Evolutionary conservation across 2,329 filamentous ascomycete species (phyloP).

Genomic region (Aotearoamyces nothofagi): DNA sequence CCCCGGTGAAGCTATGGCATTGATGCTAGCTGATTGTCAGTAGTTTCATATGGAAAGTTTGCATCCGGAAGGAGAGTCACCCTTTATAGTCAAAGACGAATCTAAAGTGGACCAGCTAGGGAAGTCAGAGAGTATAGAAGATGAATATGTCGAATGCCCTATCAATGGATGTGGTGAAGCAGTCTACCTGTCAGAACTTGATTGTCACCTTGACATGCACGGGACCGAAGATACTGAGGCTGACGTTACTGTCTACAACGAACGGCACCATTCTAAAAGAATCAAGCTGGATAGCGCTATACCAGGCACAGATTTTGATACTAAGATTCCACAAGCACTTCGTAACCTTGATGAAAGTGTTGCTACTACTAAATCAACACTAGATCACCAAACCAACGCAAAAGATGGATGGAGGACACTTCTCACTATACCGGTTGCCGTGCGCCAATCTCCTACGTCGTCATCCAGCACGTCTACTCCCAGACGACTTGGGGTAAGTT

Average conservation of each 20-base stretch:
- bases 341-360: slow-evolving; percentile 9
- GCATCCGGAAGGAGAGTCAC: slow-evolving; percentile 18
- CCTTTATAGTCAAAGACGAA: slow-evolving; percentile 16
- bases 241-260: slow-evolving; percentile 5
- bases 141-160: slow-evolving; percentile 35
- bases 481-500: slow-evolving; percentile 8
- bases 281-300: slow-evolving; percentile 7
- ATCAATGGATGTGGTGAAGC: slow-evolving; percentile 42
- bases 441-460: slow-evolving; percentile 19
- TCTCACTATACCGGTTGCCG: slow-evolving; percentile 16
- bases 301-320: slow-evolving; percentile 9
- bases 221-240: slow-evolving; percentile 8
- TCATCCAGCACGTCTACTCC: background rate
- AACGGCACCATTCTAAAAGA: slow-evolving; percentile 5
- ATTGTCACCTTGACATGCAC: slow-evolving; percentile 45
- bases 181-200: slow-evolving; percentile 34
- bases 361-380: slow-evolving; percentile 4
- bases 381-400: slow-evolving; percentile 8
- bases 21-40: slow-evolving; percentile 5
- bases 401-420: slow-evolving; percentile 18
- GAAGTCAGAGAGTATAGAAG: slow-evolving; percentile 13
- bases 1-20: slow-evolving; percentile 4
- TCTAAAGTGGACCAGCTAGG: slow-evolving; percentile 9
- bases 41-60: slow-evolving; percentile 18
- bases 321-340: slow-evolving; percentile 12